Conservation (phyloP, 2,329 filamentous ascomycete genomes). For the Emmonsiellopsis sp. region DNA sequence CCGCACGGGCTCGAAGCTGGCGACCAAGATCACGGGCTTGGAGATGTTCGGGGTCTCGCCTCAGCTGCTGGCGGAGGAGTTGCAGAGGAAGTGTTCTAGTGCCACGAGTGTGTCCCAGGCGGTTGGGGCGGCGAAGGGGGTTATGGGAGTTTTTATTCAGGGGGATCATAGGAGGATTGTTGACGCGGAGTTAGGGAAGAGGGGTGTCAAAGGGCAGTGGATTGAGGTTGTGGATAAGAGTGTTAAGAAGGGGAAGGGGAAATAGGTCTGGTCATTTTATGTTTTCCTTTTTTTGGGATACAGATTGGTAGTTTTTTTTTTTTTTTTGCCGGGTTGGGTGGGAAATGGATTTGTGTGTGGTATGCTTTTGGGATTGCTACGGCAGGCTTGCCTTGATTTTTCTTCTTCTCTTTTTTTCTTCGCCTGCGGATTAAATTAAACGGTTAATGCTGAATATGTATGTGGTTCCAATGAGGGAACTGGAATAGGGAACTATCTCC, state of each 20-base stretch:
- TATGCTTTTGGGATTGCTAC: background rate
- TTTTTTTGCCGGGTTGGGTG: background rate
- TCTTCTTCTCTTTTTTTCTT: no score
- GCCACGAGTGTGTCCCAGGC: constrained; percentile 56
- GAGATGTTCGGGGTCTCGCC: constrained; percentile 55
- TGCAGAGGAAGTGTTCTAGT: constrained; percentile 60
- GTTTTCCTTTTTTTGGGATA: background rate
- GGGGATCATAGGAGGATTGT: constrained; percentile 56
- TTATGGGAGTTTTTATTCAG: constrained; percentile 60
- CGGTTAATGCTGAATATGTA: no score
- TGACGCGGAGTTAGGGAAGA: constrained; percentile 49
- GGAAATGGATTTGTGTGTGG: background rate
- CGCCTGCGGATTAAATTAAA: no score
- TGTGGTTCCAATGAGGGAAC: no score
- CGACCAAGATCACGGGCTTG: constrained; percentile 53
- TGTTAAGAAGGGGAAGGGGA: constrained; percentile 48
- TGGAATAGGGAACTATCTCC: no score
- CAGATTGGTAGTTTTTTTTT: background rate
- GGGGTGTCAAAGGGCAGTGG: constrained; percentile 52
- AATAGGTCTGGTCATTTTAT: background rate
- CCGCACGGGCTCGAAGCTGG: constrained; percentile 57
- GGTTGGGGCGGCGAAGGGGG: constrained; percentile 52
- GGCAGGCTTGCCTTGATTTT: background rate
- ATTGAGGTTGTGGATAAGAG: constrained; percentile 60
- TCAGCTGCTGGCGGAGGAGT: constrained; percentile 52